A percentile compares a stretch with the other conserved stretches of the same genome.
These are phyloP conservation scores for Abrus precatorius DNA, from an alignment of 306 rosid species.

Conservation along the genomic window DNA sequence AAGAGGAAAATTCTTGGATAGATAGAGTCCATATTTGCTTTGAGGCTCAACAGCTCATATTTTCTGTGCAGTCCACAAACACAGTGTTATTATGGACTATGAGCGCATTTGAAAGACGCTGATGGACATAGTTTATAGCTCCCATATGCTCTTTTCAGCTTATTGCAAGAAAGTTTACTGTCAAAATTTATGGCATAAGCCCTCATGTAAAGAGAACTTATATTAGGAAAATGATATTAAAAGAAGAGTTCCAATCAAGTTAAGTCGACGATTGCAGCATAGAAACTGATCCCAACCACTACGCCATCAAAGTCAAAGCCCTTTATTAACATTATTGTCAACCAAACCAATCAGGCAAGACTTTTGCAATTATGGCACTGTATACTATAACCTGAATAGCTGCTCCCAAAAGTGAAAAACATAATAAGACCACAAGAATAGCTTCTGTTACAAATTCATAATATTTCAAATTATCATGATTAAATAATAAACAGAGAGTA, in stretches of 20 bases:
- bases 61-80: constrained; percentile 2
- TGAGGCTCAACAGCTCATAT: neutral
- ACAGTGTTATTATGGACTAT: constrained; percentile 10
- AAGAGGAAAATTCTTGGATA: constrained; percentile 9
- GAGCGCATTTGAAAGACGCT: neutral
- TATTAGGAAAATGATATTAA: neutral
- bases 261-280: constrained; percentile 9
- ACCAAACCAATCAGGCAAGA: constrained; percentile 27
- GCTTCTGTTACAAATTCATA: neutral
- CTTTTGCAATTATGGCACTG: constrained; percentile 32
- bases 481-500: neutral
- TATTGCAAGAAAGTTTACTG: no score
- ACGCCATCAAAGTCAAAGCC: constrained; percentile 4
- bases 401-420: constrained; percentile 16
- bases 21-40: constrained; percentile 5
- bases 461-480: constrained; percentile 11
- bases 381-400: constrained; percentile 17
- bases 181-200: no score
- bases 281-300: constrained; percentile 26
- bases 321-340: neutral
- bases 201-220: no score
- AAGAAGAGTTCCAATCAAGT: constrained; percentile 35
- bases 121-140: no score
- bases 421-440: constrained; percentile 11
- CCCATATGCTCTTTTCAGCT: no score